Conservation (phyloP, 257 asterid genomes). For the Solanum paucissectum region DNA sequence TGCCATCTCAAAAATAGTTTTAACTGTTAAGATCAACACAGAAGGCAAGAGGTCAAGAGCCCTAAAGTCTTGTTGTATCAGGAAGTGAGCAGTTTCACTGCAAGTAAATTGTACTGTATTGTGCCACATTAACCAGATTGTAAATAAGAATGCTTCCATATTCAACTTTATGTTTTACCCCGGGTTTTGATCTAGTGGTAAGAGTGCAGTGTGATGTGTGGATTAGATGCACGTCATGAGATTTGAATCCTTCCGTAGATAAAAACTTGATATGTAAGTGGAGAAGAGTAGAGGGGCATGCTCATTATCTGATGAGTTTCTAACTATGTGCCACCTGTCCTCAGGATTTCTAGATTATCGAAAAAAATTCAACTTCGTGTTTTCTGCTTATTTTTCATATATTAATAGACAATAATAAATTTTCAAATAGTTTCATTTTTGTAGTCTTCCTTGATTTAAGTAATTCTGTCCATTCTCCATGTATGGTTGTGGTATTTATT, state of each 20-base stretch:
- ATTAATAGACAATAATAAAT: not conserved
- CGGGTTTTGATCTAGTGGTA: not conserved
- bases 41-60: not conserved
- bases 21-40: not conserved
- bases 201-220: not conserved
- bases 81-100: not conserved
- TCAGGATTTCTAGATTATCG: not conserved
- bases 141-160: not conserved
- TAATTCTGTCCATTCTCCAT: not conserved
- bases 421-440: not conserved
- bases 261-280: not conserved
- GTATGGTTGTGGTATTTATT: not conserved
- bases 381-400: not conserved
- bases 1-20: not conserved
- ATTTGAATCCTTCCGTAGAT: not conserved
- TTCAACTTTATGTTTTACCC: not conserved
- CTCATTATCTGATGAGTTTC: not conserved
- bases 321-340: not conserved
- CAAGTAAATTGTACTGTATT: not conserved
- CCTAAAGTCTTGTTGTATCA: not conserved
- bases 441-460: not conserved
- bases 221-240: not conserved
- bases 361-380: not conserved
- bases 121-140: not conserved
- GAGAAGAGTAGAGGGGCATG: not conserved